Evolutionary conservation across 2,329 filamentous ascomycete species (phyloP), one percentile per base, ranked within the genome.

Genomic region (Sphaerulina musiva): DNA sequence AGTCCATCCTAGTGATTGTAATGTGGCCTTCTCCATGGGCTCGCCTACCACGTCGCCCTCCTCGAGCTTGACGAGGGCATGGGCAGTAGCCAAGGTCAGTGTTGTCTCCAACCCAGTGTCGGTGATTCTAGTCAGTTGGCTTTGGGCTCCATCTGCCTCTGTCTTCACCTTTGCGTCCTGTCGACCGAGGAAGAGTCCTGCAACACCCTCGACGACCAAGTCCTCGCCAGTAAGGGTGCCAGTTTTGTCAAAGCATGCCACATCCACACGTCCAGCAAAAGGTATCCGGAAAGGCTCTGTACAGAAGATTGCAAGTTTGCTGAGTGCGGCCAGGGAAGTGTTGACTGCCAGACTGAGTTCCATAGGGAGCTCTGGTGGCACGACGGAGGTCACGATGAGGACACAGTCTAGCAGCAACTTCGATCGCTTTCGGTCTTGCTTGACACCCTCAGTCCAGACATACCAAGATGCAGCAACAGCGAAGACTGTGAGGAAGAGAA

Each of bases 251-350:
- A 98, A 98, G 75, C 93, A 98, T 59, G 93, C 91, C 51, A 98
- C 81, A 70, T 98, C 95, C 56, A 98, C 87, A 60, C 93, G 88
- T 32, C 93, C 93, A 62, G 91, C 95, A 64, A 87, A 97, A 0
- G 95, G 95, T 66, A 98, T 98, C 53, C 93, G 86, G 83, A 98
- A 98, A 29, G 93, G 93, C 71, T 98, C 95, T 2, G 93, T 98
- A 70, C 93, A 98, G 78, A 95, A 98, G 66, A 98, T 98, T 57
- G 95, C 93, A 64, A 86, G 92, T 72, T 92, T 95, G 73, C 91
- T 95, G 38, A 98, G 78, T 29, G 93, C 92, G 47, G 93, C 91
- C 71, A 98, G 76, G 79, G 89, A 95, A 10, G 93, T 98, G 76
- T 98, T 98, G 70, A 98, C 95, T 46, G 95, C 95, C 66, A 98